Percentiles rank a stretch among this genome's conserved stretches.
These are phyloP conservation scores for Verbena officinalis DNA, from an alignment of 257 asterid species.

Conservation along the genomic window DNA sequence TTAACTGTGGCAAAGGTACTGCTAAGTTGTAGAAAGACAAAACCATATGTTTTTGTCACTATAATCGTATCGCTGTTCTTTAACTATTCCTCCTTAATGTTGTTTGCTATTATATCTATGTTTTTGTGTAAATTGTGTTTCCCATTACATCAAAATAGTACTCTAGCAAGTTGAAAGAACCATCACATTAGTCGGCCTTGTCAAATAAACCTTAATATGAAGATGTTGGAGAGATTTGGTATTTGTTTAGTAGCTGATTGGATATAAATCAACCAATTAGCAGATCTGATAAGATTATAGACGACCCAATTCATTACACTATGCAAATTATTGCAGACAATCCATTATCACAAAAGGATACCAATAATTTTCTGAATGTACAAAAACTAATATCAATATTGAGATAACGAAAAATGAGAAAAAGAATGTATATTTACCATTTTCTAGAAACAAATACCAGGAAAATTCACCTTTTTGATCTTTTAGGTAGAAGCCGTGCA, in stretches of 20 bases:
- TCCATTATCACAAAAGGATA: no score
- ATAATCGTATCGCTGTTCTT: neutral
- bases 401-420: no score
- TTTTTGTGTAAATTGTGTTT: neutral
- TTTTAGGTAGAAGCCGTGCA: constrained; percentile 73
- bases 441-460: neutral
- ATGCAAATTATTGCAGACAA: no score
- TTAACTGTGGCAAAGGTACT: constrained; percentile 95
- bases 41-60: neutral
- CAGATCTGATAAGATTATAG: no score
- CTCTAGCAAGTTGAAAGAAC: neutral
- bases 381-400: no score
- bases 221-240: no score
- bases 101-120: neutral
- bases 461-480: constrained; percentile 15
- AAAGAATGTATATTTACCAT: neutral
- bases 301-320: no score
- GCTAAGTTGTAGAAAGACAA: constrained; percentile 21
- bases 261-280: no score
- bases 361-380: no score
- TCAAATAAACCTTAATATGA: neutral
- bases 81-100: neutral
- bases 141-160: neutral
- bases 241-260: no score
- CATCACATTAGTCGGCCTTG: neutral